Evolutionary conservation across 192 early-diverging fungal species (phyloP), one percentile per base, ranked within the genome.

Genomic region (Jimgerdemannia lactiflua): DNA sequence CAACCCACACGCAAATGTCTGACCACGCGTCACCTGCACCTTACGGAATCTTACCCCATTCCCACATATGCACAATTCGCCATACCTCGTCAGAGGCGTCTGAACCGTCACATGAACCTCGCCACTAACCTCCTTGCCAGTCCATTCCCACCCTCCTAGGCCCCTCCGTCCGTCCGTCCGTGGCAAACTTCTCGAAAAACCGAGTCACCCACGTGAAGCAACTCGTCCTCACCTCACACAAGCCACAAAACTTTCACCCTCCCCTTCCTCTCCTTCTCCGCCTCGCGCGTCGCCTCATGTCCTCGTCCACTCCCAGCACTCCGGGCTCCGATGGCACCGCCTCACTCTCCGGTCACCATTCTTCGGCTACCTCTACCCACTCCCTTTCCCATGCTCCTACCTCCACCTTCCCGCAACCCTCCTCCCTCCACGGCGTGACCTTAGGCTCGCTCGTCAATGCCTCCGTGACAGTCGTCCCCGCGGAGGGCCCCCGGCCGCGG

Each of bases 391-490:
- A 1, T 10, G 14, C 49, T 10, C 6, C 49, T 14, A 59, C 49
- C 14, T 6, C 49, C 49, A 59, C 49, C 14, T 59, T 59, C 49
- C 49, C 49, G 49, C 49, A 59, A 59, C 49, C 49, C 14, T 59
- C 49, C 49, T 14, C 49, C 2, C 6, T 59, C 2, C 49, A 59
- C 4, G 81, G 79, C 68, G 74, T 29, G 29, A 29, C 77, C 4
- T 39, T 85, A 18, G 79, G 73, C 43, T 79, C 77, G 10, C 69
- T 84, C 4, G 85, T 86, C 6, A 80, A 80, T 70, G 85, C 85
- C 14, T 82, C 82, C 39, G 69, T 82, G 8, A 86, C 82, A 19
- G 78, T 79, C 8, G 79, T 84, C 3, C 79, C 74, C 14, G 71
- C 81, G 63, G 11, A n/a, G 6, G 29, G 44, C n/a, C 66, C 72